Evolutionary conservation across 1,284 basidiomycete species (phyloP), one percentile per base, ranked within the genome.

Genomic region (Trichosporon asahii): DNA sequence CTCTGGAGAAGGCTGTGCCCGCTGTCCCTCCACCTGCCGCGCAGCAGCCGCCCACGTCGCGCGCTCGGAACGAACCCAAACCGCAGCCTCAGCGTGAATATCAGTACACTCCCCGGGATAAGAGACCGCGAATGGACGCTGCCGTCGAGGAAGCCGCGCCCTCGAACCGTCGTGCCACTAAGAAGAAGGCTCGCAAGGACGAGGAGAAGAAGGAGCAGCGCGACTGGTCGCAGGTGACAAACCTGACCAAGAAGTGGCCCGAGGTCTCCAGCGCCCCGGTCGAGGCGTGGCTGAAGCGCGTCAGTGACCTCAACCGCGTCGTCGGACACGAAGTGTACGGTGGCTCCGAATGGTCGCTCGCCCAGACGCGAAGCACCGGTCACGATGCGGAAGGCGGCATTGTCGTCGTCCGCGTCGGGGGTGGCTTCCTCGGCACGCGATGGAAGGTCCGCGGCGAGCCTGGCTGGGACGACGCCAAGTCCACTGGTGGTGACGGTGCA

Each of bases 371-470:
- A 0, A 60, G 37, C 60, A 71, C 72, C 4, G 44, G 60, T 18
- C 53, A 49, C 12, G 72, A 74, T 3, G 70, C 70, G 40, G 75
- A 76, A 44, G 81, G 80, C 9, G 78, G 73, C 3, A 66, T 78
- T 5, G 74, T 79, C 6, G 63, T 76, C 4, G 78, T 82, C n/a
- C 70, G 77, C 15, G 75, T 82, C 14, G 72, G 74, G 9, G 78
- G 76, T 9, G 75, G 74, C 1, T 80, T 78, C 70, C 69, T 82
- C 8, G 80, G 80, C 23, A 68, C 67, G 21, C 73, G 72, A 2
- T 83, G 80, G 80, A 76, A 75, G 60, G 72, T 84, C 2, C 70
- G 80, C 53, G 80, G 82, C 15, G 83, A 83, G 67, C 67, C 74
- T 3, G 82, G 77, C 1, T 84, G 81, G 80, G 79, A 80, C 33